Evolutionary conservation across 2,329 filamentous ascomycete genomes (phyloP).

Genomic region (Scedosporium aurantiacum): DNA sequence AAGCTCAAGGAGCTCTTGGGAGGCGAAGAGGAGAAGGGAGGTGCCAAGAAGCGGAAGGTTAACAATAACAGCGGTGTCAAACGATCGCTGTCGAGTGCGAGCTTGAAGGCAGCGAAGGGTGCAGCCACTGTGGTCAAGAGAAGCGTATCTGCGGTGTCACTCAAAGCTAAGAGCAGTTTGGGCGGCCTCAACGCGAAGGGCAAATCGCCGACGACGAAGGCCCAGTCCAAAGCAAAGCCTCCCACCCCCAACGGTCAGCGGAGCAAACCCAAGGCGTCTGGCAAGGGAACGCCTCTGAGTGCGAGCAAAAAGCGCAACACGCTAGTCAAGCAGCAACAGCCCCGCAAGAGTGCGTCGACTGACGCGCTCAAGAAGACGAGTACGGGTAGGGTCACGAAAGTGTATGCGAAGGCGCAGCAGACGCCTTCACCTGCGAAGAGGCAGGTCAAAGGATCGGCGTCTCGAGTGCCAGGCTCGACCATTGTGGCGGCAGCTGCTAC

Average conservation of each 20-base stretch:
- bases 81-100: conserved; percentile 21
- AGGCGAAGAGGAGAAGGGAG: not conserved
- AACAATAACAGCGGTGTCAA: conserved; percentile 21
- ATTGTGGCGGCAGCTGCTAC: conserved; percentile 7
- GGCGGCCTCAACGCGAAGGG: conserved; percentile 10
- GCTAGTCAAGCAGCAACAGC: conserved; percentile 2
- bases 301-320: conserved; percentile 7
- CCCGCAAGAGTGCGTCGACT: not conserved
- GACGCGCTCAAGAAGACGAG: conserved; percentile 8
- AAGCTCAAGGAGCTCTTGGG: conserved; percentile 5
- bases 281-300: conserved; percentile 5
- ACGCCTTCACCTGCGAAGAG: conserved; percentile 5
- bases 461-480: not conserved
- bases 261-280: conserved; percentile 6
- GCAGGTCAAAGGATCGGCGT: not conserved
- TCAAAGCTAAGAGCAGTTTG: conserved; percentile 16
- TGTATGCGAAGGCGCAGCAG: conserved; percentile 9
- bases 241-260: conserved; percentile 12
- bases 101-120: conserved; percentile 24
- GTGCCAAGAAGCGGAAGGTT: conserved; percentile 5
- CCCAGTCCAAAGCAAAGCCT: conserved; percentile 16
- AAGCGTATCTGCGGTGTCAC: conserved; percentile 21
- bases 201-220: conserved; percentile 18
- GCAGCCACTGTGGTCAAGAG: conserved; percentile 26
- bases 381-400: conserved; percentile 12